Conservation (phyloP, 805 yeast genomes). For the Spathaspora arborariae region DNA sequence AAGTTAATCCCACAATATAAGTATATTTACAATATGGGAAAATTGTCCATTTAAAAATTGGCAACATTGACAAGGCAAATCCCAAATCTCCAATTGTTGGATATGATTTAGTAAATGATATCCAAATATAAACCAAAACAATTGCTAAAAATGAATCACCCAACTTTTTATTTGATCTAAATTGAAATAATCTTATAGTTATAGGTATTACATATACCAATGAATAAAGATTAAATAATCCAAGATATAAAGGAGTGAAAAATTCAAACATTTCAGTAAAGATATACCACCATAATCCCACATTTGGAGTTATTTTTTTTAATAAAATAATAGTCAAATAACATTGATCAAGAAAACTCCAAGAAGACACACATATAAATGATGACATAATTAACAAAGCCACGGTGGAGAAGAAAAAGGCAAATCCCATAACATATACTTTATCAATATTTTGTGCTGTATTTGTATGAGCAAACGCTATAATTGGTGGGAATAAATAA, state of each 20-base stretch:
- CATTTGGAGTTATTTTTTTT: slow-evolving; percentile 76
- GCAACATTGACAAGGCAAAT: slow-evolving; percentile 32
- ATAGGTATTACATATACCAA: slow-evolving; percentile 69
- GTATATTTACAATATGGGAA: slow-evolving; percentile 46
- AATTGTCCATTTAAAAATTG: slow-evolving; percentile 44
- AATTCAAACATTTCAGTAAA: slow-evolving; percentile 93
- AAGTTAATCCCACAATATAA: slow-evolving; percentile 44
- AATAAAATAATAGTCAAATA: slow-evolving; percentile 60
- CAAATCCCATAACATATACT: slow-evolving; percentile 17
- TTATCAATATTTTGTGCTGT: slow-evolving; percentile 2
- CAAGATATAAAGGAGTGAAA: slow-evolving; percentile 77
- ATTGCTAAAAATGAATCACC: slow-evolving; percentile 57
- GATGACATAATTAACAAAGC: slow-evolving; percentile 23
- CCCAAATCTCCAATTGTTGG: slow-evolving; percentile 80
- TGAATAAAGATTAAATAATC: slow-evolving; percentile 76
- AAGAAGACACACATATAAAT: slow-evolving; percentile 22
- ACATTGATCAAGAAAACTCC: slow-evolving; percentile 24
- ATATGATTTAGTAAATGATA: slow-evolving; percentile 72
- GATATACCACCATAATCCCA: slow-evolving; percentile 98
- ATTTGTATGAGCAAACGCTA: slow-evolving; percentile 29
- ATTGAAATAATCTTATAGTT: slow-evolving; percentile 57
- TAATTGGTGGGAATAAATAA: slow-evolving; percentile 57
- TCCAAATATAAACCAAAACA: slow-evolving; percentile 38
- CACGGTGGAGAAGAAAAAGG: slow-evolving; percentile 14
- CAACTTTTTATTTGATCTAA: slow-evolving; percentile 6